phyloP scores from a whole-genome alignment of 768 basidiomycete species.

The Hypholoma fasciculare region DNA sequence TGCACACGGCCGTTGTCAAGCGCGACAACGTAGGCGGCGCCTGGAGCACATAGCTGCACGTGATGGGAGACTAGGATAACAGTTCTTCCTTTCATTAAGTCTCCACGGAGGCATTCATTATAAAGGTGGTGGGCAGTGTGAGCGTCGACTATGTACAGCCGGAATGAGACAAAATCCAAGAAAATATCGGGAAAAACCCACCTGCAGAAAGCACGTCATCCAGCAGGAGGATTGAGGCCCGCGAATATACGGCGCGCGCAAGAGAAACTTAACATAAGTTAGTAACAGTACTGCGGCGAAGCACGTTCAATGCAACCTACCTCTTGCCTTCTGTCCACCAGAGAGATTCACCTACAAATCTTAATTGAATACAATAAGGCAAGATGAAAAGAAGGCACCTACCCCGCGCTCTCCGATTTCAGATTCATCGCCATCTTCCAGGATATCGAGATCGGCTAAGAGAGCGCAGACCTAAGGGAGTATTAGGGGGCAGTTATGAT shows the following conservation, averaged over 20 bases:
- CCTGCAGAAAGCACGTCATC: constrained; percentile 77
- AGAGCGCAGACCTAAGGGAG: constrained; percentile 58
- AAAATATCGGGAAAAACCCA: constrained; percentile 18
- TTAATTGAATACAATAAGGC: neutral
- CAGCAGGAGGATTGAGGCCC: constrained; percentile 77
- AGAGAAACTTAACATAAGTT: constrained; percentile 28
- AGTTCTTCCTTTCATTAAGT: constrained; percentile 79
- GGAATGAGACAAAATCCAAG: neutral
- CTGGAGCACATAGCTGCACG: constrained; percentile 82
- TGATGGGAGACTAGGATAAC: constrained; percentile 95
- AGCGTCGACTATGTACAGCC: constrained; percentile 76
- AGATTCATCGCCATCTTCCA: constrained; percentile 86
- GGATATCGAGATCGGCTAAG: constrained; percentile 71
- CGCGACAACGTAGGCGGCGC: constrained; percentile 80
- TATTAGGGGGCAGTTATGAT: constrained; percentile 12
- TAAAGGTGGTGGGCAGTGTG: constrained; percentile 92
- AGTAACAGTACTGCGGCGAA: constrained; percentile 37
- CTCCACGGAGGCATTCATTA: constrained; percentile 79
- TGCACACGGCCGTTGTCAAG: constrained; percentile 80
- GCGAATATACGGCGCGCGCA: constrained; percentile 81
- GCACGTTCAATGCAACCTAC: constrained; percentile 35
- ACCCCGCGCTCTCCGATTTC: constrained; percentile 90
- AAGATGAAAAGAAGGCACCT: constrained; percentile 11
- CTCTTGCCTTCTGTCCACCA: constrained; percentile 69
- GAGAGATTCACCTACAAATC: constrained; percentile 44